phyloP scores from a whole-genome alignment of 225 moss, liverwort and hornwort species.

The Climacium dendroides region DNA sequence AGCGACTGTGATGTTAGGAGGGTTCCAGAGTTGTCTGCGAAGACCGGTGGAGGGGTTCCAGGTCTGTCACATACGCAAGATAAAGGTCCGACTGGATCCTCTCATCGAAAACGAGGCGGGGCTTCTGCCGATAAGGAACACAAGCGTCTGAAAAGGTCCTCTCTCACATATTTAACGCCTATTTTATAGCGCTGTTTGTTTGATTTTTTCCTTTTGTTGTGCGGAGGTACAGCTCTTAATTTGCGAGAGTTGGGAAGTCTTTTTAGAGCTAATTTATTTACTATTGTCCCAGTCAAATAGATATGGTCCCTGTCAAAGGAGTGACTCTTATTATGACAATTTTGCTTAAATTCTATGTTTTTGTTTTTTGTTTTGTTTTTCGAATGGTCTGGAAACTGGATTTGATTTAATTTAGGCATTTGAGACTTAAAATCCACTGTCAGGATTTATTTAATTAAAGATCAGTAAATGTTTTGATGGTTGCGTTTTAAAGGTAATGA shows the following conservation, averaged over 20 bases:
- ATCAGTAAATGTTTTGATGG: not conserved
- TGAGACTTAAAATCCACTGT: not conserved
- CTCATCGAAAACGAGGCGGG: constrained; percentile 79
- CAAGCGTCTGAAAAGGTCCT: constrained; percentile 91
- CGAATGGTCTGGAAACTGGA: not conserved
- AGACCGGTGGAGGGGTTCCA: constrained; percentile 47
- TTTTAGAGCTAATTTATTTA: not conserved
- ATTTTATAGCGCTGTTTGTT: not conserved
- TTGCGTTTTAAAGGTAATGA: not conserved
- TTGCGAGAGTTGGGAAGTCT: not conserved
- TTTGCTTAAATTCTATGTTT: not conserved
- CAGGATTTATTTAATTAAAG: not conserved
- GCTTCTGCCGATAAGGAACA: constrained; percentile 97
- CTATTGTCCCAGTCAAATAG: not conserved
- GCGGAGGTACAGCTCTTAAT: not conserved
- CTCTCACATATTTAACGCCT: not conserved
- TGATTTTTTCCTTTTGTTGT: not conserved
- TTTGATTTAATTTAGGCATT: not conserved
- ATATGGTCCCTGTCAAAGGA: not conserved
- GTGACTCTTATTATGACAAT: not conserved
- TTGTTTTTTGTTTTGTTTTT: too few species aligned
- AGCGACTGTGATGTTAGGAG: constrained; percentile 91
- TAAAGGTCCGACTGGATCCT: constrained; percentile 42
- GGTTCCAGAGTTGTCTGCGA: constrained; percentile 79
- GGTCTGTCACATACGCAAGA: constrained; percentile 56